Evolutionary conservation across 441 rosid genomes (phyloP).

Genomic region (Gossypium schwendimanii): DNA sequence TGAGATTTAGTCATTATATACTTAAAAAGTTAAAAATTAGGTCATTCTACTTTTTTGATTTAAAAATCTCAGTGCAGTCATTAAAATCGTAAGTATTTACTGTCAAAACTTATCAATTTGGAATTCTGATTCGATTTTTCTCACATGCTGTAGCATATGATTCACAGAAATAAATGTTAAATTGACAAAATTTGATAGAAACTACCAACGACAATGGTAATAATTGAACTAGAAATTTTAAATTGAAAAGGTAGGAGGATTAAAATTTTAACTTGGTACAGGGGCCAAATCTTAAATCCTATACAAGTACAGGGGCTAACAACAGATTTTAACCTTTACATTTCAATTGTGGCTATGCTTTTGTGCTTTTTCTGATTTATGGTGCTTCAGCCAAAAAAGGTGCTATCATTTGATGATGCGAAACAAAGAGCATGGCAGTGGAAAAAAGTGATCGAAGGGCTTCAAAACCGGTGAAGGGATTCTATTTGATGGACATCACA

Average conservation of each 20-base stretch:
- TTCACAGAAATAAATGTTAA: not conserved
- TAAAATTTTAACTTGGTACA: not conserved
- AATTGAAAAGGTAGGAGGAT: not conserved
- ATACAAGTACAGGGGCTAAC: not conserved
- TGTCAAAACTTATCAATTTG: not conserved
- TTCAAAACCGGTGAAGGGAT: conserved; percentile 59
- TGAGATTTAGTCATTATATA: not conserved
- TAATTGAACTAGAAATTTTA: not conserved
- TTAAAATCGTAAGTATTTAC: not conserved
- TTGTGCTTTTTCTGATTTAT: not conserved
- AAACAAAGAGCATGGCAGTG: conserved; percentile 95
- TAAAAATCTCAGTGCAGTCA: not conserved
- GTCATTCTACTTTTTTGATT: not conserved
- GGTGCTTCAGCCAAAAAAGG: conserved; percentile 80
- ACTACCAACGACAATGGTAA: not conserved
- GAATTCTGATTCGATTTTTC: not conserved
- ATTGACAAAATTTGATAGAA: not conserved
- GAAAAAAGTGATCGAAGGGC: conserved; percentile 90
- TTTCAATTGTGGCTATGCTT: not conserved
- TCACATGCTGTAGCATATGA: not conserved
- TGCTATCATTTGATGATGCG: conserved; percentile 75
- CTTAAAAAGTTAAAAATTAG: not conserved
- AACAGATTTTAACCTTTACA: not conserved
- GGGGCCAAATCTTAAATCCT: not conserved
- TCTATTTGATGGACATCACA: conserved; percentile 3